Conservation (phyloP, 768 basidiomycete genomes). For the Mycena galericulata region DNA sequence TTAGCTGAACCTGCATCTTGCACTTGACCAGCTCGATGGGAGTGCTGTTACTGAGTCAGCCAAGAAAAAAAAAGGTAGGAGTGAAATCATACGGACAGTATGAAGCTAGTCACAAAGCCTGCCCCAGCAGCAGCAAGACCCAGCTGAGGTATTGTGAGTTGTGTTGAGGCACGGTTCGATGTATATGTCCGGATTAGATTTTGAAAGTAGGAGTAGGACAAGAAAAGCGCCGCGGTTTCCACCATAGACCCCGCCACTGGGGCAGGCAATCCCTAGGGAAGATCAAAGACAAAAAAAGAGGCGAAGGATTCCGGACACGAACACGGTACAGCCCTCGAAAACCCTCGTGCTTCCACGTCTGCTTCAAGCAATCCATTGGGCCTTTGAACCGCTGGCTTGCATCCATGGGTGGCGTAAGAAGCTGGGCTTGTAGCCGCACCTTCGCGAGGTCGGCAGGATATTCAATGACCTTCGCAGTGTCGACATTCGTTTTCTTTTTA, state of each 20-base stretch:
- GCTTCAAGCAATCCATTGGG: constrained; percentile 86
- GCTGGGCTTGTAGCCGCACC: constrained; percentile 93
- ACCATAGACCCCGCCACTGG: constrained; percentile 93
- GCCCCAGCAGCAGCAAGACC: constrained; percentile 89
- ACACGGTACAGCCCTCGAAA: constrained; percentile 90
- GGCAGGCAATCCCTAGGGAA: constrained; percentile 85
- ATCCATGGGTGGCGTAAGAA: constrained; percentile 71
- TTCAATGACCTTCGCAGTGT: constrained; percentile 68
- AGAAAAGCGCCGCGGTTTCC: constrained; percentile 90
- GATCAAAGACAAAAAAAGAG: neutral
- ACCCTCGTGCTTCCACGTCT: constrained; percentile 88
- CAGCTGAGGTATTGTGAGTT: constrained; percentile 75
- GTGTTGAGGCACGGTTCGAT: constrained; percentile 43
- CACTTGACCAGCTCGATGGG: constrained; percentile 97
- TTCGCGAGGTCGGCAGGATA: constrained; percentile 97
- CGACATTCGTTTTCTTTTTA: constrained; percentile 45
- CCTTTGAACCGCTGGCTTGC: constrained; percentile 74
- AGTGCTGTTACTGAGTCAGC: constrained; percentile 61
- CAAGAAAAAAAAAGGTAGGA: neutral
- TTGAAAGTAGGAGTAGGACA: constrained; percentile 86
- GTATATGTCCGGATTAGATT: constrained; percentile 60
- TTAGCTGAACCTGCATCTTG: constrained; percentile 97
- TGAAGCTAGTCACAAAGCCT: constrained; percentile 86
- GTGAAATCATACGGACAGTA: constrained; percentile 68
- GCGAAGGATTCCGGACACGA: constrained; percentile 41